These are phyloP conservation scores for Skeletonema potamos DNA, from an alignment of 108 stramenopile species.

Conservation along the genomic window DNA sequence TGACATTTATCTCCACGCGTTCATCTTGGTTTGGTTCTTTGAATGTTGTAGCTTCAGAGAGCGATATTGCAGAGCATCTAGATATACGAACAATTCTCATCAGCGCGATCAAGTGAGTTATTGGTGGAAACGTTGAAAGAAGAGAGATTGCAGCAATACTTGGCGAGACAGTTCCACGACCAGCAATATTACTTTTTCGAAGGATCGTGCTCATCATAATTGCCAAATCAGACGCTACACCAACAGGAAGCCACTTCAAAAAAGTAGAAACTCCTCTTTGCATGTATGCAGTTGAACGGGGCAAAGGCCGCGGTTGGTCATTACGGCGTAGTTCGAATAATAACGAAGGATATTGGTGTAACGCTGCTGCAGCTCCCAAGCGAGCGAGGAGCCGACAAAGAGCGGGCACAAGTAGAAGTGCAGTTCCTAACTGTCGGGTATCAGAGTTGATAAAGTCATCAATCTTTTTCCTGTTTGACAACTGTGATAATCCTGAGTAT, in stretches of 20 bases:
- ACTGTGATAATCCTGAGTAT: not conserved
- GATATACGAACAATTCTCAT: conserved; percentile 25
- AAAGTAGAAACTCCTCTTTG: conserved; percentile 28
- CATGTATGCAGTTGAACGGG: conserved; percentile 43
- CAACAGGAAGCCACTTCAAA: conserved; percentile 42
- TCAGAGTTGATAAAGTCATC: conserved; percentile 9
- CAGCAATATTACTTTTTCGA: not conserved
- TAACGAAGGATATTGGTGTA: conserved; percentile 59
- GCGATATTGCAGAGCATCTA: conserved; percentile 32
- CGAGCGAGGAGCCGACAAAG: conserved; percentile 49
- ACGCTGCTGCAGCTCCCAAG: conserved; percentile 56
- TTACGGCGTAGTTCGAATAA: conserved; percentile 57
- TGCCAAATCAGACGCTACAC: conserved; percentile 52
- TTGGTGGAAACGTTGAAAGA: conserved; percentile 15
- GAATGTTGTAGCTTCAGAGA: conserved; percentile 36
- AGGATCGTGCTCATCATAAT: not conserved
- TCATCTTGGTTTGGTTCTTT: not conserved
- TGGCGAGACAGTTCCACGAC: not conserved
- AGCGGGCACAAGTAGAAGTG: not conserved
- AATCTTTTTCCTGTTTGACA: not conserved
- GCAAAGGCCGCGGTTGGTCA: conserved; percentile 52
- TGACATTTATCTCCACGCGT: not conserved
- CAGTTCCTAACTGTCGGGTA: not conserved
- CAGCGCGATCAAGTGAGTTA: conserved; percentile 43
- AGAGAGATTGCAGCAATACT: not conserved